phyloP scores from a whole-genome alignment of 2,329 filamentous ascomycete species.

The Hymenoscyphus salicellus region DNA sequence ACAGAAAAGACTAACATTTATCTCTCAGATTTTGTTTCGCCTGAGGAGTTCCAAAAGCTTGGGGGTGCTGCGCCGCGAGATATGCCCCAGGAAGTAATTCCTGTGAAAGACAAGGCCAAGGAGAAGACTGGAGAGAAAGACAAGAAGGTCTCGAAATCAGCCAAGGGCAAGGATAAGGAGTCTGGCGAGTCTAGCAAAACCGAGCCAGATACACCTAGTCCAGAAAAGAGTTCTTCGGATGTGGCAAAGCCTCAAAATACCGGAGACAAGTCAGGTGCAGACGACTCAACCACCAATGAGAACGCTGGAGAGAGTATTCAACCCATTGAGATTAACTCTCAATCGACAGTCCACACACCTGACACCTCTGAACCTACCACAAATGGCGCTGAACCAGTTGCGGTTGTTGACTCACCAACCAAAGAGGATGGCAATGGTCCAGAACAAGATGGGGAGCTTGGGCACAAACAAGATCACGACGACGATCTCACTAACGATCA shows the following conservation, averaged over 20 bases:
- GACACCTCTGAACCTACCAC: background rate
- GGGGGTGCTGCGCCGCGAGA: background rate
- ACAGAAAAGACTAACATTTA: background rate
- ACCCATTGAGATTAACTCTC: background rate
- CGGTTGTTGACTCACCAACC: background rate
- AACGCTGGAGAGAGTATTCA: background rate
- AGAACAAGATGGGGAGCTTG: background rate
- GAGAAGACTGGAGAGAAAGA: background rate
- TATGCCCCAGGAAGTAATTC: background rate
- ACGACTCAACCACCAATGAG: background rate
- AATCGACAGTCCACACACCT: background rate
- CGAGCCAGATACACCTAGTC: background rate
- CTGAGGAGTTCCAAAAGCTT: background rate
- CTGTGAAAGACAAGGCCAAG: background rate
- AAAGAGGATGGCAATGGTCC: background rate
- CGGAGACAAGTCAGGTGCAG: background rate
- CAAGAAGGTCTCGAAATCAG: background rate
- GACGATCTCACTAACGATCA: background rate
- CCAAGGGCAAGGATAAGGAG: background rate
- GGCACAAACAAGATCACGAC: background rate
- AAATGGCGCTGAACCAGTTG: background rate
- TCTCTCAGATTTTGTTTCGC: background rate
- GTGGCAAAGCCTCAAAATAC: background rate
- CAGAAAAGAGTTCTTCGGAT: background rate
- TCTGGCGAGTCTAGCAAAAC: background rate